A percentile compares a stretch with the other conserved stretches of the same genome.
phyloP scores from a whole-genome alignment of 176 grass and related monocot genomes.

The Zoysia japonica region DNA sequence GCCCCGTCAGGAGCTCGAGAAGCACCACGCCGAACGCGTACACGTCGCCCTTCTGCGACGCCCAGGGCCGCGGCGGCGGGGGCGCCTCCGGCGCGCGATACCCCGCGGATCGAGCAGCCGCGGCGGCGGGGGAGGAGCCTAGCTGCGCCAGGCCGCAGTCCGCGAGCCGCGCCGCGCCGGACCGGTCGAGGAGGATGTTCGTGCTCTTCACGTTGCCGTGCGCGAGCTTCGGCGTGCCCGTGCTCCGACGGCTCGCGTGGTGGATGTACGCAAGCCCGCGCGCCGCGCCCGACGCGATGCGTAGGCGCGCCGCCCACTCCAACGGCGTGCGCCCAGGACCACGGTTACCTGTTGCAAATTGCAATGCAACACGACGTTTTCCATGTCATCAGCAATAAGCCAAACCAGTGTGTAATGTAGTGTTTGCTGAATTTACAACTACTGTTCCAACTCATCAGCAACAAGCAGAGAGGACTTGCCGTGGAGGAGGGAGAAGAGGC shows the following conservation, averaged over 20 bases:
- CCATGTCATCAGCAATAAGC: not conserved
- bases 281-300: slow-evolving; percentile 65
- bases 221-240: slow-evolving; percentile 57
- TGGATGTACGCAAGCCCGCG: slow-evolving; percentile 85
- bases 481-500: slow-evolving; percentile 83
- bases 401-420: no score
- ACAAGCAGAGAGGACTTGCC: slow-evolving; percentile 37
- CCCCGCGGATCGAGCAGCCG: slow-evolving; percentile 39
- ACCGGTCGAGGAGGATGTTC: slow-evolving; percentile 77
- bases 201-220: slow-evolving; percentile 95
- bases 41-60: slow-evolving; percentile 84
- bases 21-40: slow-evolving; percentile 91
- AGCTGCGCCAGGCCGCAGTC: slow-evolving; percentile 87
- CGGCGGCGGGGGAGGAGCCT: slow-evolving; percentile 35
- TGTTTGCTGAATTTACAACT: not conserved
- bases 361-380: not conserved
- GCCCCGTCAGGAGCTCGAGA: slow-evolving; percentile 88
- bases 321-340: slow-evolving; percentile 77
- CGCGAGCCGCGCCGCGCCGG: slow-evolving; percentile 55
- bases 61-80: slow-evolving; percentile 63
- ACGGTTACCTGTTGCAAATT: slow-evolving; percentile 60
- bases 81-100: slow-evolving; percentile 85
- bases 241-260: slow-evolving; percentile 62
- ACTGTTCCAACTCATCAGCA: not conserved
- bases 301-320: slow-evolving; percentile 74